Evolutionary conservation across 2,329 filamentous ascomycete species (phyloP), one percentile per base, ranked within the genome.

Genomic region (Metarhizium anisopliae): DNA sequence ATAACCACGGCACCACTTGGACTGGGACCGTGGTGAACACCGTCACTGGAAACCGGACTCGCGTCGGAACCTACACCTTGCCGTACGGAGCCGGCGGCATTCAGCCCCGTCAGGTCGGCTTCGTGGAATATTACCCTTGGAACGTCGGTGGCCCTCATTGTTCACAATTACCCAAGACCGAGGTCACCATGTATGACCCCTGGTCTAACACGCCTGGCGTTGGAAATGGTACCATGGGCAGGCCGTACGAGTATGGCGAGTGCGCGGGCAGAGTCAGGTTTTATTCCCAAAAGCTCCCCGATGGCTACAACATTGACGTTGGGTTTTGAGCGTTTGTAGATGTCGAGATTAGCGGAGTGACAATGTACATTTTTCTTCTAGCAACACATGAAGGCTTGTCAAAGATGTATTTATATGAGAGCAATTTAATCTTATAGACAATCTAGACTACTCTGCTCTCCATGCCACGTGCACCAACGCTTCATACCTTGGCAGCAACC

Each of bases 121-220:
- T 65, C 47, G 56, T 64, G 14, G 62, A 65, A 40, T 63, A 62
- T 43, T 64, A 59, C 45, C 55, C 53, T 2, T 63, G 59, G 60
- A 64, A 64, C 51, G 55, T 20, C 16, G 38, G 50, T 16, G 43
- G 32, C 32, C 61, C 60, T 29, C 6, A 55, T 6, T 65, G 63
- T 55, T 11, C 14, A 3, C 32, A 53, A 10, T 49, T 63, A 38
- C 62, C 62, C 38, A 59, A 56, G 52, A 61, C 58, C 1, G 25
- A 57, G 38, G 61, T 57, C 10, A 54, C 53, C 1, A 59, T 64
- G 43, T 55, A 50, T 14, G 45, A 52, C 4, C 61, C 62, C 3
- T 58, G 53, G 1, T 59, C 59, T 7, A 57, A 52, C 18, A 60
- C 61, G 8, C 3, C 18, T 3, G 59, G 58, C 2, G 57, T 55